These are phyloP conservation scores for Sambucus nigra DNA, from an alignment of 129 eudicot genomes.

Conservation along the genomic window DNA sequence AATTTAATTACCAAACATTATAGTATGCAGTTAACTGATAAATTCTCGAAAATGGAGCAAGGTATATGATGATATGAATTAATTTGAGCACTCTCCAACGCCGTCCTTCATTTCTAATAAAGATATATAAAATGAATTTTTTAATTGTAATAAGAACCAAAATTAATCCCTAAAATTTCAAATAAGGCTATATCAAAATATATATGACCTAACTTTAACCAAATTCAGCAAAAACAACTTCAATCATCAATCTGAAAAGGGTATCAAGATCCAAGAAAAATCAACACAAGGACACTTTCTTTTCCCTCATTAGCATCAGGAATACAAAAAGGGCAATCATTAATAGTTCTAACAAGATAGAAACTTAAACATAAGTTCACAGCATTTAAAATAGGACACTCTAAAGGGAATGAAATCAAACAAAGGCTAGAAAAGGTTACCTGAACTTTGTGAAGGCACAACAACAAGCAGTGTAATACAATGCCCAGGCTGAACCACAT, in stretches of 20 bases:
- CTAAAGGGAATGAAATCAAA: neutral
- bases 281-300: neutral
- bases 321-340: neutral
- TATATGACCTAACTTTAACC: neutral
- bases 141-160: neutral
- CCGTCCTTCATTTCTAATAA: neutral
- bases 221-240: neutral
- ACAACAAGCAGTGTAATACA: conserved; percentile 78
- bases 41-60: neutral
- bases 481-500: conserved; percentile 95
- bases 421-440: conserved; percentile 21
- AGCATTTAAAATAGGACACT: neutral
- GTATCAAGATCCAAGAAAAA: neutral
- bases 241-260: neutral
- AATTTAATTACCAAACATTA: neutral
- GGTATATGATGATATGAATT: neutral
- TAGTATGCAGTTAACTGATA: neutral
- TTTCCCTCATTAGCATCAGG: neutral
- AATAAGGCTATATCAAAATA: too few relatives aligned
- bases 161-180: too few relatives aligned
- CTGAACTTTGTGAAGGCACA: conserved; percentile 61
- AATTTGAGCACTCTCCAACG: neutral
- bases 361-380: too few relatives aligned
- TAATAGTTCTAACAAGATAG: too few relatives aligned
- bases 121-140: too few relatives aligned